These are phyloP conservation scores for Glarea lozoyensis DNA, from an alignment of 495 filamentous ascomycete species.

Conservation along the genomic window DNA sequence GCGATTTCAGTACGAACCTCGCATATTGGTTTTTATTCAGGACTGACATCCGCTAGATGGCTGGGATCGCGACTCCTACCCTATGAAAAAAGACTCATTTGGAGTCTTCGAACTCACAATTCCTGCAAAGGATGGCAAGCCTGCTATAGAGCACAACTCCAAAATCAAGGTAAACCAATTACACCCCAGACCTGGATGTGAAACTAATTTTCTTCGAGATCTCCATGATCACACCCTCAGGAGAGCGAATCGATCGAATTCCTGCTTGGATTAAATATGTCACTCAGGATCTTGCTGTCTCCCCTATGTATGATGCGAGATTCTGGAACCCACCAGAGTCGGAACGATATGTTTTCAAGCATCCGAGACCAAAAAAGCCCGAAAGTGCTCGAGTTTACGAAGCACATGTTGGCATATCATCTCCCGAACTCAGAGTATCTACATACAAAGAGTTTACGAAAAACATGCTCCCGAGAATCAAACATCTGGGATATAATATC, in stretches of 20 bases:
- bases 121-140: constrained; percentile 61
- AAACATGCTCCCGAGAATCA: constrained; percentile 85
- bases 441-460: constrained; percentile 97
- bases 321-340: constrained; percentile 90
- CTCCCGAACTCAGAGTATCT: constrained; percentile 76
- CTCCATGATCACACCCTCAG: constrained; percentile 69
- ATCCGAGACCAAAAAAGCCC: constrained; percentile 76
- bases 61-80: constrained; percentile 75
- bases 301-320: constrained; percentile 83
- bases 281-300: constrained; percentile 82
- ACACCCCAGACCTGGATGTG: too few species aligned
- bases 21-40: too few species aligned
- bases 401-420: constrained; percentile 95
- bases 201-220: constrained; percentile 46
- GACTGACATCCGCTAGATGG: constrained; percentile 47
- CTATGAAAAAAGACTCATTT: constrained; percentile 75
- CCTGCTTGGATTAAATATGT: constrained; percentile 97
- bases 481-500: constrained; percentile 87
- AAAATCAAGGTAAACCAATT: constrained; percentile 71
- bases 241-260: constrained; percentile 75
- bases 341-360: constrained; percentile 72
- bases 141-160: constrained; percentile 82
- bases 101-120: constrained; percentile 84
- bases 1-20: constrained; percentile 73
- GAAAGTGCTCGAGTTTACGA: constrained; percentile 86